Percentiles rank a stretch among this genome's conserved stretches.
Evolutionary conservation across 2,329 filamentous ascomycete genomes (phyloP).

Genomic region (Capronia americana): DNA sequence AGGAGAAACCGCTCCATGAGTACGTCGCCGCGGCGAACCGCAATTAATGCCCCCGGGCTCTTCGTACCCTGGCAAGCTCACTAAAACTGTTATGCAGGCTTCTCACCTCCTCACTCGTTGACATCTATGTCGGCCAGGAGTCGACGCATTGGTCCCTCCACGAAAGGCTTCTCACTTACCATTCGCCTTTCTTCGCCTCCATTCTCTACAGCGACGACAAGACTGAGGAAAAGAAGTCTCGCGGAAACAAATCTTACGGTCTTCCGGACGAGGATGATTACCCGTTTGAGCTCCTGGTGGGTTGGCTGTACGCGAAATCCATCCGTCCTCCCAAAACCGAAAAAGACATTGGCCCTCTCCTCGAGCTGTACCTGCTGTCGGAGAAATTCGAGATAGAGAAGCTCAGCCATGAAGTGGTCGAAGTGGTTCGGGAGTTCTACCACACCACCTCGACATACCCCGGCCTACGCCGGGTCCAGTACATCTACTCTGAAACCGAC

Average conservation of each 20-base stretch:
- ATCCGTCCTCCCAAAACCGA: constrained; percentile 58
- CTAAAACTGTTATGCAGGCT: constrained; percentile 49
- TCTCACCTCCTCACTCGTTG: constrained; percentile 61
- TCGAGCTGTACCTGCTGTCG: constrained; percentile 62
- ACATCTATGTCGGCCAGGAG: constrained; percentile 62
- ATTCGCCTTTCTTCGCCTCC: constrained; percentile 61
- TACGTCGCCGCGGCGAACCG: constrained; percentile 37
- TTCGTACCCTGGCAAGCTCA: not conserved
- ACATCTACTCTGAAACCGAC: constrained; percentile 59
- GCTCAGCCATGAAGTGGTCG: constrained; percentile 57
- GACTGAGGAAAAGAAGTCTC: constrained; percentile 41
- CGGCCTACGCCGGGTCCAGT: constrained; percentile 59
- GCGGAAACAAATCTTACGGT: constrained; percentile 48
- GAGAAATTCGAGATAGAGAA: constrained; percentile 59
- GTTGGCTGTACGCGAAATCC: constrained; percentile 59
- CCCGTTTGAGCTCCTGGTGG: constrained; percentile 59
- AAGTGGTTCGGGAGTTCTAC: constrained; percentile 59
- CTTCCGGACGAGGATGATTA: constrained; percentile 61
- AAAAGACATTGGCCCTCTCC: constrained; percentile 57
- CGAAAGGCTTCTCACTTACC: constrained; percentile 62
- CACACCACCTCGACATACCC: constrained; percentile 60
- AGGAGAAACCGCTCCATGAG: constrained; percentile 53
- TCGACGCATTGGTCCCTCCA: constrained; percentile 63
- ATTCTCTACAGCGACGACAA: constrained; percentile 56
- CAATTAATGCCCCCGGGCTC: not conserved